Conservation (phyloP, 768 basidiomycete genomes). For the Naganishia vaughanmartiniae region DNA sequence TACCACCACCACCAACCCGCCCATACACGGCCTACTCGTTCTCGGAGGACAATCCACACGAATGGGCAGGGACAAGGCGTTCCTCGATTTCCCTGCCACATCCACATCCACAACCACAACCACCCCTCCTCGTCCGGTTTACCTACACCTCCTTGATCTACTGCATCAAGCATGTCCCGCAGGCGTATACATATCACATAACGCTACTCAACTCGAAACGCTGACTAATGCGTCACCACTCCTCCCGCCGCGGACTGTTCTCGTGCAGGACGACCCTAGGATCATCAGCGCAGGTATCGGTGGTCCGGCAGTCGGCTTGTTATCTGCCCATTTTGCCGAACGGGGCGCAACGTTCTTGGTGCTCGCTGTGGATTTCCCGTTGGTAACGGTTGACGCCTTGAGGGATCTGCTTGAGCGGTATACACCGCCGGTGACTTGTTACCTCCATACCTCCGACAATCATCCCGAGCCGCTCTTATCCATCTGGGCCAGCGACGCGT, state of each 20-base stretch:
- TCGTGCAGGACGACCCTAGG: slow-evolving; percentile 19
- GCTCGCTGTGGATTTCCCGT: slow-evolving; percentile 37
- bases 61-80: slow-evolving; percentile 27
- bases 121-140: slow-evolving; percentile 7
- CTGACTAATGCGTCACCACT: neutral
- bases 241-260: neutral
- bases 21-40: slow-evolving; percentile 21
- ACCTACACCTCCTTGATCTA: slow-evolving; percentile 17
- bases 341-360: slow-evolving; percentile 29
- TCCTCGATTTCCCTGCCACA: slow-evolving; percentile 24
- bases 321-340: slow-evolving; percentile 25
- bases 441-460: slow-evolving; percentile 34
- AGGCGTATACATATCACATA: slow-evolving; percentile 19
- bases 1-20: neutral
- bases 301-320: slow-evolving; percentile 34
- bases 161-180: slow-evolving; percentile 15
- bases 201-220: neutral
- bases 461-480: slow-evolving; percentile 38
- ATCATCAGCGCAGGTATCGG: slow-evolving; percentile 28
- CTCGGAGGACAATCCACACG: slow-evolving; percentile 32
- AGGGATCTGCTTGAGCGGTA: slow-evolving; percentile 28
- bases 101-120: neutral
- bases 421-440: slow-evolving; percentile 33
- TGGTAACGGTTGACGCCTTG: slow-evolving; percentile 24
- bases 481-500: slow-evolving; percentile 34